A percentile compares a stretch with the other conserved stretches of the same genome.
phyloP scores from a whole-genome alignment of 495 filamentous ascomycete genomes.

The Sordaria brevicollis region DNA sequence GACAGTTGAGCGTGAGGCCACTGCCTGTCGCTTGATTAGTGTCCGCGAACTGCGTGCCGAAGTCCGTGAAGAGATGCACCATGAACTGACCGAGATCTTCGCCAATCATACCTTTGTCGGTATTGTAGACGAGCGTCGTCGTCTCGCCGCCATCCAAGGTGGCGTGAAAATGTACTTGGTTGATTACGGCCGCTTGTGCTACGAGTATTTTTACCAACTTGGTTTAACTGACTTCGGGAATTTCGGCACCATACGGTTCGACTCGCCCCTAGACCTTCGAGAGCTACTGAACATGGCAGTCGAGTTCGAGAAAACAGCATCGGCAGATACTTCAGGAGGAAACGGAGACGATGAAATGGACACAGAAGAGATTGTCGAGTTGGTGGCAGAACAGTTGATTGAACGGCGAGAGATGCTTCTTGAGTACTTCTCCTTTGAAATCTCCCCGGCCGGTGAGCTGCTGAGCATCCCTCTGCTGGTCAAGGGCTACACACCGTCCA shows the following conservation, averaged over 20 bases:
- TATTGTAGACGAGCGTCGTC: conserved; percentile 75
- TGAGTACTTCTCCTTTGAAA: conserved; percentile 85
- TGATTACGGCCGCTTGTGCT: conserved; percentile 82
- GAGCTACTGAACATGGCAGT: conserved; percentile 66
- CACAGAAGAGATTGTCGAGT: conserved; percentile 52
- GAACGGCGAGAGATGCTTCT: conserved; percentile 73
- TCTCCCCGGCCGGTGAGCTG: conserved; percentile 69
- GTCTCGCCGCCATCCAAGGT: conserved; percentile 84
- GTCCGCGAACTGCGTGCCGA: conserved; percentile 70
- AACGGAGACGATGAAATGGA: conserved; percentile 48
- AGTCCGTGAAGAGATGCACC: conserved; percentile 80
- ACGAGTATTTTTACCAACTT: conserved; percentile 94
- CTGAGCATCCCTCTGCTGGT: conserved; percentile 71
- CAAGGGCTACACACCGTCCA: conserved; percentile 76
- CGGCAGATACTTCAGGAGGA: conserved; percentile 3
- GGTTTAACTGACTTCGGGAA: conserved; percentile 95
- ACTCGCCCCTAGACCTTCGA: conserved; percentile 59
- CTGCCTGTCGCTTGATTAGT: conserved; percentile 59
- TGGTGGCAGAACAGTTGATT: conserved; percentile 52
- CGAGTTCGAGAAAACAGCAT: conserved; percentile 46
- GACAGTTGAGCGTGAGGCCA: conserved; percentile 55
- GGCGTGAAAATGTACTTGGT: conserved; percentile 89
- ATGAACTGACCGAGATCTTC: conserved; percentile 79
- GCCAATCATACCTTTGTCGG: conserved; percentile 90
- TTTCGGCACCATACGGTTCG: conserved; percentile 75